Base-by-base conservation (phyloP, 2,329 filamentous ascomycete genomes). In the Ascochyta pisi region DNA sequence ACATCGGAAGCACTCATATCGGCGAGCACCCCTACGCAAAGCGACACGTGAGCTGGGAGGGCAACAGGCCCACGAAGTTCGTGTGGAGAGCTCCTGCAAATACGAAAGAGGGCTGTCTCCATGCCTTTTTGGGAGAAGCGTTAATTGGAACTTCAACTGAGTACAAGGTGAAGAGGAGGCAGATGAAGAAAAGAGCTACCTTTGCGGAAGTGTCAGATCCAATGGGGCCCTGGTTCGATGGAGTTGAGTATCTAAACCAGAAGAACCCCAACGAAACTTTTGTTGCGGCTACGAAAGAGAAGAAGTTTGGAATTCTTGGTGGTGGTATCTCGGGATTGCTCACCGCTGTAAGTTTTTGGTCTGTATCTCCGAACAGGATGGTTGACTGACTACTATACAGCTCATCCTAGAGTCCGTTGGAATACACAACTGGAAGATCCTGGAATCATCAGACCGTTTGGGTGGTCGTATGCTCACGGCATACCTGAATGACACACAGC, bases 291-390 rank as follows among this genome's bases (percentile, higher is more conserved):
- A 80, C 81, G 31, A 87, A 87, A 73, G 73, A 68, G 43, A 85
- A 84, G 68, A 73, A 65, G 26, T 78, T 89, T 56, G 86, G 79
- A 50, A 88, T 89, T 41, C 75, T 88, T 2, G 86, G 86, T 7
- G 86, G 80, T 7, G 86, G 86, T 8, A 87, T 88, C 78, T 78
- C 83, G 3, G 86, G 86, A 0, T 70, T 89, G 33, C 86, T 87
- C 79, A 86, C 80, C 24, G 46, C 48, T 37, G 53, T 52, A 22
- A 38, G 53, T 50, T 23, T 42, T 23, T 13, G 23, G 37, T 79
- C 9, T 34, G 38, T n/a, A 29, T 6, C 19, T 23, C 12, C 38
- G 16, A 23, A 22, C n/a, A 12, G 3, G 19, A 15, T 19, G 22
- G 4, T 19, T 19, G 16, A 10, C 46, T 50, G n/a, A 39, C 13